Percentiles rank a stretch among this genome's conserved stretches.
phyloP scores from a whole-genome alignment of 768 basidiomycete genomes.

The Boletus insuetus region DNA sequence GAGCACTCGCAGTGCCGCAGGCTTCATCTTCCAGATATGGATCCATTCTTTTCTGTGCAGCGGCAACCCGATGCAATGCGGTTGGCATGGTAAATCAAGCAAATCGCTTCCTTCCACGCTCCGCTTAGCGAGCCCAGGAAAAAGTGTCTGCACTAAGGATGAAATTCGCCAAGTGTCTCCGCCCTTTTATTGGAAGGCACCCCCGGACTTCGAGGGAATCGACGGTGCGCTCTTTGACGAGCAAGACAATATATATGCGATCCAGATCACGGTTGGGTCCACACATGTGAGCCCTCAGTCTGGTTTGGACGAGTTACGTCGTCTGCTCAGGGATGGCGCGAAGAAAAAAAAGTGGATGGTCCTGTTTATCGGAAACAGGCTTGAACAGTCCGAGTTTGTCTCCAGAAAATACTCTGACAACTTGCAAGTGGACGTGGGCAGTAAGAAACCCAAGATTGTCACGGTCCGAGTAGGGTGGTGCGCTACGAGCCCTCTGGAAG shows the following conservation, averaged over 20 bases:
- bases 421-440: neutral
- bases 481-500: neutral
- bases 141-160: neutral
- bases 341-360: neutral
- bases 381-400: neutral
- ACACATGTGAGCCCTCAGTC: neutral
- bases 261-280: neutral
- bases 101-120: neutral
- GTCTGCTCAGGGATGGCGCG: neutral
- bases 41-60: neutral
- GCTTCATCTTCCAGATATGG: slow-evolving; percentile 3
- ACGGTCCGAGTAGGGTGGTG: neutral
- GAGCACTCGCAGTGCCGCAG: neutral
- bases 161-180: neutral
- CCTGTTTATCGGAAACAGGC: slow-evolving; percentile 2
- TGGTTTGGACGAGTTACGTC: neutral
- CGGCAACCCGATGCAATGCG: neutral
- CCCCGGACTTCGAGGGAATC: neutral
- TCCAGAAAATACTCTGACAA: neutral
- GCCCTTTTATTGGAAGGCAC: slow-evolving; percentile 2
- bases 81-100: neutral
- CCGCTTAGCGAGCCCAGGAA: neutral
- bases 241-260: neutral
- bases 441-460: neutral
- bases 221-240: neutral